phyloP scores from a whole-genome alignment of 2,329 filamentous ascomycete species.

The Nakataea oryzae region DNA sequence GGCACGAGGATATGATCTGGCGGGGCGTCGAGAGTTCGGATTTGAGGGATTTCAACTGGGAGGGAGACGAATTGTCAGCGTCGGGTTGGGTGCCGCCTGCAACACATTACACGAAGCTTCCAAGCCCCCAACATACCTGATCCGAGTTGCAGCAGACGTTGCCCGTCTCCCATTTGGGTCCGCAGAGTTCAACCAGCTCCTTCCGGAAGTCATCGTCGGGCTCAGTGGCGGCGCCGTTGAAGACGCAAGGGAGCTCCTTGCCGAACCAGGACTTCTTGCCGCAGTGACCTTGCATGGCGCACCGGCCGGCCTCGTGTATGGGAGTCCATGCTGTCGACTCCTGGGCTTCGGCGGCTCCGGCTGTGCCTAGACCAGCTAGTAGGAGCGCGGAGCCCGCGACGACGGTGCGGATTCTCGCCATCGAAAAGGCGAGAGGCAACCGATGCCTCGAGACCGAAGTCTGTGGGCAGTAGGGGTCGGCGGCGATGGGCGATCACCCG shows the following conservation, averaged over 20 bases:
- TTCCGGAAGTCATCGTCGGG: conserved; percentile 63
- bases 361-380: conserved; percentile 18
- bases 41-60: conserved; percentile 65
- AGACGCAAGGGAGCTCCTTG: conserved; percentile 79
- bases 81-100: background rate
- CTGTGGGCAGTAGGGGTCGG: background rate
- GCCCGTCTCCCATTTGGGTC: conserved; percentile 72
- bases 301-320: conserved; percentile 78
- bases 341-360: conserved; percentile 3
- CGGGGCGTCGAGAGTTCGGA: conserved; percentile 80
- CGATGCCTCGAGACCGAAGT: background rate
- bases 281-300: conserved; percentile 84
- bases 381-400: conserved; percentile 20
- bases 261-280: conserved; percentile 87
- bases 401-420: conserved; percentile 26
- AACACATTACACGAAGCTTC: background rate
- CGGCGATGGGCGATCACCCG: background rate
- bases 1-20: conserved; percentile 83
- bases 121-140: conserved; percentile 44
- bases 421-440: conserved; percentile 9
- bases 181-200: conserved; percentile 77
- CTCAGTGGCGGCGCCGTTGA: conserved; percentile 72
- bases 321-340: conserved; percentile 29
- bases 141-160: conserved; percentile 76
- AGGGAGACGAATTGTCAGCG: background rate